Percentiles rank a stretch among this genome's conserved stretches.
Conservation (phyloP, 75 land plant species). For the Ceratopteris richardii region DNA sequence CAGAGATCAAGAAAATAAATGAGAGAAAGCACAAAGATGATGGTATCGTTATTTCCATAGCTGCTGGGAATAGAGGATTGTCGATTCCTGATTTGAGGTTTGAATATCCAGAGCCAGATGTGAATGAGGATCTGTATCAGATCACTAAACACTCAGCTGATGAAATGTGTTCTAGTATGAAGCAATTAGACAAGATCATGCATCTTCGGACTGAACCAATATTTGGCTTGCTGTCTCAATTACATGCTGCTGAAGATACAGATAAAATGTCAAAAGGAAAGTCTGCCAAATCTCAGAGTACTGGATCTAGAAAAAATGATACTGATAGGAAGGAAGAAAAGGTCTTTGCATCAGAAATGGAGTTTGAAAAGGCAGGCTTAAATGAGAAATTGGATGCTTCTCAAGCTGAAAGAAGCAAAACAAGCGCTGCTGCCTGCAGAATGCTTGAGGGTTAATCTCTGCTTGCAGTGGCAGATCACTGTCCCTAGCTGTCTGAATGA, state of each 20-base stretch:
- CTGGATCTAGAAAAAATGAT: slow-evolving; percentile 28
- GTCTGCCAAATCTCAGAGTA: slow-evolving; percentile 18
- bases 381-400: no score
- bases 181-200: slow-evolving; percentile 80
- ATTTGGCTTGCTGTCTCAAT: slow-evolving; percentile 60
- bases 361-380: neutral
- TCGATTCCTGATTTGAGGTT: slow-evolving; percentile 62
- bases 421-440: no score
- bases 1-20: slow-evolving; percentile 83
- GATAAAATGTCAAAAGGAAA: slow-evolving; percentile 54
- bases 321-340: slow-evolving; percentile 34
- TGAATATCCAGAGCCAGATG: slow-evolving; percentile 56
- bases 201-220: slow-evolving; percentile 80
- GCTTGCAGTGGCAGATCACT: no score
- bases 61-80: slow-evolving; percentile 64
- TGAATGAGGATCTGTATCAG: slow-evolving; percentile 80
- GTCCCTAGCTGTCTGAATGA: no score
- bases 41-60: slow-evolving; percentile 60
- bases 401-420: no score
- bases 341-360: slow-evolving; percentile 14
- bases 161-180: slow-evolving; percentile 62
- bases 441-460: no score
- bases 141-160: slow-evolving; percentile 75
- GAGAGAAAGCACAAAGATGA: slow-evolving; percentile 72
- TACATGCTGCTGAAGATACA: slow-evolving; percentile 63